Base-by-base conservation (phyloP, 2,329 filamentous ascomycete species). In the Trichoderma sp. region DNA sequence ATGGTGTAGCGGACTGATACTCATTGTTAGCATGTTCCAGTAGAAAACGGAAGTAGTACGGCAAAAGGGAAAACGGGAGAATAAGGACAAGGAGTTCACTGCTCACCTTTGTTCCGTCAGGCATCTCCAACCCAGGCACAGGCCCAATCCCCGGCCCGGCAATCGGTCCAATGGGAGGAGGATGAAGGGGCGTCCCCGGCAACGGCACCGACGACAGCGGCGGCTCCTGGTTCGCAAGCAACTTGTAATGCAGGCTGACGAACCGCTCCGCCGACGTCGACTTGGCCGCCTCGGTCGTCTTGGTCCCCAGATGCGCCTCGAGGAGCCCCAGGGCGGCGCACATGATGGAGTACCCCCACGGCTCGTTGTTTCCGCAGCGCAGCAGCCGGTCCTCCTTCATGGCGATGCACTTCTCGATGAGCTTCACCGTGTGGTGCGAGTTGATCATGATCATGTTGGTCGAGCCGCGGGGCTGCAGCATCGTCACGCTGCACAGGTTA, bases 341-440 rank as follows among this genome's bases (percentile, higher is more conserved):
- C 82, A 88, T 85, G 72, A 86, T 86, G 63, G 82, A 85, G 73
- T 87, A 87, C 19, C 84, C 84, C 85, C 85, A 88, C 0, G 85
- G 85, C 71, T 88, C 85, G 70, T 86, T 85, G 75, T 87, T 87
- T 17, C 85, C 85, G 67, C 84, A 86, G n/a, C 85, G 78, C 26
- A 88, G 73, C 7, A 88, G 80, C 1, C 84, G 81, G 69, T 88
- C 85, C 69, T 87, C 85, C 72, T 87, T 87, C 79, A 88, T 83
- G 54, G 76, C 75, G 44, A 88, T 80, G 67, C 85, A 87, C 72
- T 84, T 86, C 71, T 87, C 84, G 12, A 88, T 81, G n/a, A 88
- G 78, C 73, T 82, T 81, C 67, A 87, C 79, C 1, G 85, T 87
- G 74, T 88, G 84, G 65, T 82, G 81, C 3, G 83, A 82, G 74